phyloP scores from a whole-genome alignment of 192 early-diverging fungal species.

The Backusella liffmaniae region DNA sequence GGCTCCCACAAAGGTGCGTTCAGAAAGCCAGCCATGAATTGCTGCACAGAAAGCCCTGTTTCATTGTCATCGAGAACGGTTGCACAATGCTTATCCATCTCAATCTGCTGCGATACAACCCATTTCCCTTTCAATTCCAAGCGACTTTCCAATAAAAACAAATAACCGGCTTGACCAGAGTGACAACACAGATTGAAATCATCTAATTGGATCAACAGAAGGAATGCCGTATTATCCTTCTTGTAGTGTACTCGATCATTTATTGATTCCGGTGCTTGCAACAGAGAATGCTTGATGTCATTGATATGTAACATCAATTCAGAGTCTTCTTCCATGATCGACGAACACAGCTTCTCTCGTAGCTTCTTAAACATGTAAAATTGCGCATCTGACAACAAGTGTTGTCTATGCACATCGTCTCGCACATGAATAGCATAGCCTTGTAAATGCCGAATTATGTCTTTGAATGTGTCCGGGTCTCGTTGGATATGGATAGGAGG shows the following conservation, averaged over 20 bases:
- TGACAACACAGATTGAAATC: slow-evolving; percentile 1
- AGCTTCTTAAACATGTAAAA: slow-evolving; percentile 26
- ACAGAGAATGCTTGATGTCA: not conserved
- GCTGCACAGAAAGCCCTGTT: not conserved
- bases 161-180: not conserved
- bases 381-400: slow-evolving; percentile 42
- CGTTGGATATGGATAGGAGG: slow-evolving; percentile 28
- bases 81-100: slow-evolving; percentile 1
- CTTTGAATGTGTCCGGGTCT: slow-evolving; percentile 42
- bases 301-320: not conserved
- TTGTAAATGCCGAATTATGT: slow-evolving; percentile 45
- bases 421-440: slow-evolving; percentile 45
- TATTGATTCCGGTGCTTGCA: not conserved
- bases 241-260: not conserved
- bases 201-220: not conserved
- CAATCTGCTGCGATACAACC: not conserved
- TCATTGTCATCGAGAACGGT: not conserved
- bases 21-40: not conserved
- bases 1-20: not conserved
- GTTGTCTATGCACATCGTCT: slow-evolving; percentile 44
- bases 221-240: not conserved
- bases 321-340: not conserved
- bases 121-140: not conserved
- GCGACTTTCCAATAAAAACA: not conserved
- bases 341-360: slow-evolving; percentile 15